A percentile compares a stretch with the other conserved stretches of the same genome.
phyloP scores from a whole-genome alignment of 495 filamentous ascomycete genomes.

The Penicillium soppii region DNA sequence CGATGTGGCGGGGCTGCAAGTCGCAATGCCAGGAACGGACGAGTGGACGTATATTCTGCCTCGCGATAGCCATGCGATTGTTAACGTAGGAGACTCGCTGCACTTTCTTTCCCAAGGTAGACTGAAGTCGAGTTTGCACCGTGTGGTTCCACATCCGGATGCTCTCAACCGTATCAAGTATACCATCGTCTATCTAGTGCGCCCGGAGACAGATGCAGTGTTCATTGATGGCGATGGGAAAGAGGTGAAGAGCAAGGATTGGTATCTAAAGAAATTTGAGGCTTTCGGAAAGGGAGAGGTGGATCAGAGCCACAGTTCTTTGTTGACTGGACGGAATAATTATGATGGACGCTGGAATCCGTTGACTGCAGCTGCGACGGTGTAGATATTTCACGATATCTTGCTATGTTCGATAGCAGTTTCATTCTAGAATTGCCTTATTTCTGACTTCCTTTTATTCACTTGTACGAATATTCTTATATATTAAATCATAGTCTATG shows the following conservation, averaged over 20 bases:
- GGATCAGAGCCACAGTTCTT: too few species aligned
- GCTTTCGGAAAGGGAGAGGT: too few species aligned
- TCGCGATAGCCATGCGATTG: constrained; percentile 47
- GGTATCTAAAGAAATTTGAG: constrained; percentile 2
- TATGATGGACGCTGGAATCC: too few species aligned
- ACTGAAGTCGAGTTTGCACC: constrained; percentile 55
- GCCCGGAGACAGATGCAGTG: constrained; percentile 3
- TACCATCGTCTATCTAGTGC: constrained; percentile 15
- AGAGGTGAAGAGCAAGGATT: background rate
- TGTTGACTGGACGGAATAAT: too few species aligned
- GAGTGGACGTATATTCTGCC: constrained; percentile 55
- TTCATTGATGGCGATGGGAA: background rate
- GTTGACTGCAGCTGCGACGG: too few species aligned
- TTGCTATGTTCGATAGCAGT: too few species aligned
- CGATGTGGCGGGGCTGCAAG: constrained; percentile 55
- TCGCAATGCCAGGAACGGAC: constrained; percentile 40
- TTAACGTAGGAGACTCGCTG: constrained; percentile 59
- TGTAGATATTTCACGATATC: too few species aligned
- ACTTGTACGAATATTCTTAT: too few species aligned
- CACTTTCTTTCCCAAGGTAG: constrained; percentile 47
- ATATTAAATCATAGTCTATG: too few species aligned
- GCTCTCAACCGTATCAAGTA: background rate
- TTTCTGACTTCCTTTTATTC: too few species aligned
- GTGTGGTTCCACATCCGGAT: constrained; percentile 44
- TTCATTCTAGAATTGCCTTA: too few species aligned